Conservation (phyloP, 2,329 filamentous ascomycete genomes). For the Scytalidium sp. region DNA sequence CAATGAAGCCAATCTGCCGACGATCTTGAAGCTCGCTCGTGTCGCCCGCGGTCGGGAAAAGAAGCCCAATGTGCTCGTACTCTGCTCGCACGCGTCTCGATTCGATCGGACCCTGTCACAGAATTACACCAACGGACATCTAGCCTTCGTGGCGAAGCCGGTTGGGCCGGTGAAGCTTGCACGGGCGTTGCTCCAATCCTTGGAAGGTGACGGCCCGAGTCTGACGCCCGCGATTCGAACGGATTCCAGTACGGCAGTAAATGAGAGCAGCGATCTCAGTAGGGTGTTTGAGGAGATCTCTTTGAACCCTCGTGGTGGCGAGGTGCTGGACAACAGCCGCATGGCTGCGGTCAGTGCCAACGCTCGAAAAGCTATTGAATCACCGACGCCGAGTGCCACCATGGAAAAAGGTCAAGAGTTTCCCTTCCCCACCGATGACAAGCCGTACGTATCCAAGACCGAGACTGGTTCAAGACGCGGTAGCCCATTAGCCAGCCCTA, state of each 20-base stretch:
- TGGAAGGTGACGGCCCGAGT: conserved; percentile 14
- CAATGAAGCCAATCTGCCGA: conserved; percentile 18
- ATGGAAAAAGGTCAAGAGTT: conserved; percentile 23
- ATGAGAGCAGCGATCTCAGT: conserved; percentile 20
- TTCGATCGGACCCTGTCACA: conserved; percentile 15
- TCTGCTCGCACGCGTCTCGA: conserved; percentile 24
- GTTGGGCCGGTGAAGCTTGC: conserved; percentile 29
- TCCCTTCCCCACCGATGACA: conserved; percentile 19
- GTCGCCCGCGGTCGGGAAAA: not conserved
- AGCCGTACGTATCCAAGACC: not conserved
- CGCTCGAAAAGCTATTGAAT: conserved; percentile 27
- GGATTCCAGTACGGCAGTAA: not conserved
- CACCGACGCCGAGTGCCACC: conserved; percentile 23
- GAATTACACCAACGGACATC: conserved; percentile 13
- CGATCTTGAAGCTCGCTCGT: conserved; percentile 13
- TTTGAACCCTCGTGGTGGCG: conserved; percentile 17
- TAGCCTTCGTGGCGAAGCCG: conserved; percentile 28
- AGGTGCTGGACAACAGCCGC: conserved; percentile 27
- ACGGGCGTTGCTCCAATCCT: conserved; percentile 22
- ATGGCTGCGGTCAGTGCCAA: conserved; percentile 28
- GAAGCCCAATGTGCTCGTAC: conserved; percentile 21
- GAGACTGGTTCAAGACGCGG: not conserved
- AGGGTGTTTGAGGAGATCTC: conserved; percentile 24
- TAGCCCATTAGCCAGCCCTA: not conserved
- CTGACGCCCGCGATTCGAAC: conserved; percentile 14